phyloP scores from a whole-genome alignment of 1,284 basidiomycete genomes.

The Cutaneotrichosporon daszewskae region DNA sequence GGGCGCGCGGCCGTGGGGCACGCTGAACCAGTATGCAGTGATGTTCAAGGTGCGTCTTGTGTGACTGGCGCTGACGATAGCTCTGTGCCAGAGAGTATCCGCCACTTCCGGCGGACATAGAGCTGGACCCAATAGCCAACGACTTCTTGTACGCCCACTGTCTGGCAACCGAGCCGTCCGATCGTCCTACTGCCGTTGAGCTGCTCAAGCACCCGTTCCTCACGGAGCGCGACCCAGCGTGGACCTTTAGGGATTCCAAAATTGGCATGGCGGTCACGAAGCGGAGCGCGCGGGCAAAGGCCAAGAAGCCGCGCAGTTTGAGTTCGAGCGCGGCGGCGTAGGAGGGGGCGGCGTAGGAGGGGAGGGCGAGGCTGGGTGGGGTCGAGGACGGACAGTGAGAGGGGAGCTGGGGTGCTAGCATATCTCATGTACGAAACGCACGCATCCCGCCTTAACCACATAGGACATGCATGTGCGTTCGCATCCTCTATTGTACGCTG shows the following conservation, averaged over 20 bases:
- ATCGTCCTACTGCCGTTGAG: constrained; percentile 76
- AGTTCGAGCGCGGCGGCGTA: neutral
- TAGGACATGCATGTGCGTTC: neutral
- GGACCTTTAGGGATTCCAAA: constrained; percentile 56
- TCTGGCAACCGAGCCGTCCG: constrained; percentile 82
- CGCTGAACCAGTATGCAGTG: constrained; percentile 81
- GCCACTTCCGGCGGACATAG: constrained; percentile 78
- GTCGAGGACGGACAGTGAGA: too few species aligned
- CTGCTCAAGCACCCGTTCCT: constrained; percentile 82
- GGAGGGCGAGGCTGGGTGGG: too few species aligned
- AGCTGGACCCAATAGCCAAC: constrained; percentile 66
- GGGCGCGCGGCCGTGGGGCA: constrained; percentile 86
- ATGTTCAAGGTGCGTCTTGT: constrained; percentile 65
- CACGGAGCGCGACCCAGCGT: constrained; percentile 58
- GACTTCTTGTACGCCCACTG: constrained; percentile 84
- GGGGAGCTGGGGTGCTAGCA: too few species aligned
- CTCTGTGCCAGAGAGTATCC: constrained; percentile 48
- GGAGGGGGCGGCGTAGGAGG: too few species aligned
- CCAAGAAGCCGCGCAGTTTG: constrained; percentile 8
- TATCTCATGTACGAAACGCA: neutral
- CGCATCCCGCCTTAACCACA: neutral
- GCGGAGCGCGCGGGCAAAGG: constrained; percentile 2
- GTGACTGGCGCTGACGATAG: constrained; percentile 47
- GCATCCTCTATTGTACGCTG: too few species aligned
- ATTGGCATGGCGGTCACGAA: constrained; percentile 43